Percentiles rank a stretch among this genome's conserved stretches.
phyloP scores from a whole-genome alignment of 2,329 filamentous ascomycete genomes.

The Macrophomina pseudophaseolina region DNA sequence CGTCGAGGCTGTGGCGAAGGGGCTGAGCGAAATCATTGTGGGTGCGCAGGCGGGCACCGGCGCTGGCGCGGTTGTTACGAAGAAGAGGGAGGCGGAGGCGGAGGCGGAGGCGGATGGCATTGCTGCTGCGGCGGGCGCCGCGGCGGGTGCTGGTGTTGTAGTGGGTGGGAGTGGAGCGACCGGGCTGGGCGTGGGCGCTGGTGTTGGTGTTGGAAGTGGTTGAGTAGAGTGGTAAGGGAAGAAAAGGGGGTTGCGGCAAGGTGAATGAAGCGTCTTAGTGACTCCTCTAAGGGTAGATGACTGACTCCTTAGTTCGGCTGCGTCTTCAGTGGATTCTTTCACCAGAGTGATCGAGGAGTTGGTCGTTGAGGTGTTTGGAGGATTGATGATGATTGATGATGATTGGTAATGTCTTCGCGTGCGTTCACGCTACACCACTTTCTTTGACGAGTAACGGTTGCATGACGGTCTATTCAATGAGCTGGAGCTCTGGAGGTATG shows the following conservation, averaged over 20 bases:
- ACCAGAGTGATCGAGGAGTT: too few species aligned
- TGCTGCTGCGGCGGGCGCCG: not conserved
- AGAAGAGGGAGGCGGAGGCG: too few species aligned
- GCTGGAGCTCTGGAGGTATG: not conserved
- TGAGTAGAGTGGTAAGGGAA: not conserved
- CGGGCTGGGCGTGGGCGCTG: not conserved
- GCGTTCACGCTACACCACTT: not conserved
- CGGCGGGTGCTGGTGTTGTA: not conserved
- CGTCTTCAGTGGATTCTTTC: too few species aligned
- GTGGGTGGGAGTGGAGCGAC: not conserved
- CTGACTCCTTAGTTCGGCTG: not conserved
- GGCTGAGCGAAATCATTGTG: too few species aligned
- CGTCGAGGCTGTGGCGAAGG: too few species aligned
- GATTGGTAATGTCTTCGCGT: not conserved
- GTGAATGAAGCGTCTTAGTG: not conserved
- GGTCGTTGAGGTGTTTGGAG: not conserved
- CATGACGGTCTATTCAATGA: not conserved
- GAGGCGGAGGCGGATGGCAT: not conserved
- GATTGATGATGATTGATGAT: not conserved
- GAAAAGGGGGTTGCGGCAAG: not conserved
- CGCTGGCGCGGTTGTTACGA: too few species aligned
- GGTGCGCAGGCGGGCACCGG: too few species aligned
- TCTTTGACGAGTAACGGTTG: not conserved
- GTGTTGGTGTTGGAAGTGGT: not conserved
- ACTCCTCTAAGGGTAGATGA: not conserved